Evolutionary conservation across 2,329 filamentous ascomycete genomes (phyloP), one percentile per base, ranked within the genome.

Genomic region (Sordariomycetes sp.): DNA sequence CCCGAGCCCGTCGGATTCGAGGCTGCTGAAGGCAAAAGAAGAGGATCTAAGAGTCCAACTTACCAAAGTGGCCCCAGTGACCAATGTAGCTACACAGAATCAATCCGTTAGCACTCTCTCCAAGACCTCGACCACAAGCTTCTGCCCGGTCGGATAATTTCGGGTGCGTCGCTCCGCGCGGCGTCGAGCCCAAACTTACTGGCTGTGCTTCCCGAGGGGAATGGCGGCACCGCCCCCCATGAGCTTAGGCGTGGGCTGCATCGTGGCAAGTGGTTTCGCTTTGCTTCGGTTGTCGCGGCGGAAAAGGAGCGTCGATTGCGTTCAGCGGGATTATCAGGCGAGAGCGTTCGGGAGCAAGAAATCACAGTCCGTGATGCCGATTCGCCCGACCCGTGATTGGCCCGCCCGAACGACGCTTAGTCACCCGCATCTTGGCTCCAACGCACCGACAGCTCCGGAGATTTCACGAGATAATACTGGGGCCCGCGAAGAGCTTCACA

Each of bases 1-100:
- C n/a, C 8, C 7, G 20, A 48, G 35, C 37, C 14, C 20, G 24
- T 20, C 40, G 40, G 11, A n/a, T 12, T n/a, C 20, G 20, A 12
- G 24, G 37, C 43, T 35, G 22, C 28, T 22, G 35, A 14, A 32
- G 18, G 22, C 28, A 28, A 55, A 37, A 22, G n/a, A 24, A 10
- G 5, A 14, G 18, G 37, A n/a, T 48, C 37, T 43, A 48, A 48
- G 28, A 40, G n/a, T 32, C 18, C 24, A 12, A 58, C 84, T 77
- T 82, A 90, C 88, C 88, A 64, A 92, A 76, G 68, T 78, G 76
- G 68, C 89, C 89, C 87, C 88, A 93, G 72, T 75, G 74, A 65
- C 89, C 89, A 60, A 92, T 75, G 73, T 78, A 91, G 71, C 89
- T 92, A 66, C 64, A 62, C 22, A 55, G 28, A 61, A 58, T 22